Conservation (phyloP, 208 protist genomes). For the Dictyostelium gargantuum region DNA sequence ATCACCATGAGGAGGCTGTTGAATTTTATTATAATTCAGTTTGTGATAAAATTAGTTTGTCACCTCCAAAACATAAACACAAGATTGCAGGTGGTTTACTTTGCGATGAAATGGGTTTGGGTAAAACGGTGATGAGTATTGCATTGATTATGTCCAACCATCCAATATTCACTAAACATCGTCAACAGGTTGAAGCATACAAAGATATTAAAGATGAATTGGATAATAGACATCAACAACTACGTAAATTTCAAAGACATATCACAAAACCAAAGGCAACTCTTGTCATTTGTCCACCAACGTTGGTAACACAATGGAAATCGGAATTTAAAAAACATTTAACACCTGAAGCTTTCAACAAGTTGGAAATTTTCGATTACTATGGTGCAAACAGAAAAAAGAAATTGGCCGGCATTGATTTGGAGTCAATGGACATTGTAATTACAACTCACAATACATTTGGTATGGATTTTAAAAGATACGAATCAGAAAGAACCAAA, state of each 20-base stretch:
- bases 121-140: conserved; percentile 66
- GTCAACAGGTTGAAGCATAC: background rate
- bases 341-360: background rate
- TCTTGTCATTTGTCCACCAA: conserved; percentile 52
- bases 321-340: conserved; percentile 39
- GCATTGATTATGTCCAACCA: conserved; percentile 25
- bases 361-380: background rate
- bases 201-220: background rate
- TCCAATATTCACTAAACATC: background rate
- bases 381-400: conserved; percentile 21
- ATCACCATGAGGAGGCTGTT: background rate
- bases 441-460: conserved; percentile 1
- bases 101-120: conserved; percentile 73
- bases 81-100: conserved; percentile 63
- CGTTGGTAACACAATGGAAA: conserved; percentile 56
- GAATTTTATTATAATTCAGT: conserved; percentile 21
- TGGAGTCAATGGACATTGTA: conserved; percentile 8
- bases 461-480: background rate
- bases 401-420: background rate
- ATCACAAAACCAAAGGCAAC: conserved; percentile 36
- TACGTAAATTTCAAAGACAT: background rate
- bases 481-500: background rate
- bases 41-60: conserved; percentile 16
- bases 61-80: background rate
- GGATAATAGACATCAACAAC: background rate